phyloP scores from a whole-genome alignment of 2,329 filamentous ascomycete genomes.

The Tolypocladium ophioglossoides region DNA sequence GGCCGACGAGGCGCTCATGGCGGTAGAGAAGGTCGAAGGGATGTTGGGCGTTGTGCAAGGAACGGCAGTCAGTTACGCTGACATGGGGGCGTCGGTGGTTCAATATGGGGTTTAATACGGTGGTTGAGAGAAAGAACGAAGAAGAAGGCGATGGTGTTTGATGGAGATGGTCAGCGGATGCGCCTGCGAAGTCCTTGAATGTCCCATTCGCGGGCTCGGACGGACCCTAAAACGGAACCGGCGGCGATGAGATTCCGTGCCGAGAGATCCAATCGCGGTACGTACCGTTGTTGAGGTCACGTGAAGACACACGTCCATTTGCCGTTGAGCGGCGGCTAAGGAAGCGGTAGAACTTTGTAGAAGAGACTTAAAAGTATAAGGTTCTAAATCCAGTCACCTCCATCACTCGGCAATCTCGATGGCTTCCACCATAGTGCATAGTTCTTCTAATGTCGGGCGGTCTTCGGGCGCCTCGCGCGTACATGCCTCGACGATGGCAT shows the following conservation, averaged over 20 bases:
- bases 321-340: too few species aligned
- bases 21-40: constrained; percentile 3
- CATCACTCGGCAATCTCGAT: too few species aligned
- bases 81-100: background rate
- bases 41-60: background rate
- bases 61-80: background rate
- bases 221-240: background rate
- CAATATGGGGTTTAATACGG: background rate
- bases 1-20: constrained; percentile 46
- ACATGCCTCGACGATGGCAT: too few species aligned
- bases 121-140: background rate
- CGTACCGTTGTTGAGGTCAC: background rate
- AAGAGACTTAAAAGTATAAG: too few species aligned
- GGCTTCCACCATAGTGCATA: too few species aligned
- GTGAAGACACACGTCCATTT: background rate
- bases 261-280: background rate
- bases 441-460: too few species aligned
- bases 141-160: background rate
- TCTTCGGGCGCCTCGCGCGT: too few species aligned
- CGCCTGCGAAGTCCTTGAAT: background rate
- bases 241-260: background rate
- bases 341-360: too few species aligned
- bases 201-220: background rate
- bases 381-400: too few species aligned
- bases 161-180: background rate